These are phyloP conservation scores for Oryza australiensis DNA, from an alignment of 176 grass and related monocot species.

Conservation along the genomic window DNA sequence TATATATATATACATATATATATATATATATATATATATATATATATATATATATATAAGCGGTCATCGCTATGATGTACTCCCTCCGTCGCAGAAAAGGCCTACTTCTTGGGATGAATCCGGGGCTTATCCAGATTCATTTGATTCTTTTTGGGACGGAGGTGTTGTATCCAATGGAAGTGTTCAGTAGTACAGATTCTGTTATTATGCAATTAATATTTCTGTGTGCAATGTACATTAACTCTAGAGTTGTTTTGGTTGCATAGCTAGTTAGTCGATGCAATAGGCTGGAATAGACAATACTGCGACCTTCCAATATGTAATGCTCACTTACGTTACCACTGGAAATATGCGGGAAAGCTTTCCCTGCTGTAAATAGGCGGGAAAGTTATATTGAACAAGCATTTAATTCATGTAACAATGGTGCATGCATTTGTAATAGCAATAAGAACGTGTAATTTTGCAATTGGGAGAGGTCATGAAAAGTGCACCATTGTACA, in stretches of 20 bases:
- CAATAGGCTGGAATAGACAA: background rate
- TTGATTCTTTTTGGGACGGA: too few relatives aligned
- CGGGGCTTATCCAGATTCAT: too few relatives aligned
- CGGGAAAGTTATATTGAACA: background rate
- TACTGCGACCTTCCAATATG: background rate
- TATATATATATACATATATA: too few relatives aligned
- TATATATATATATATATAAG: too few relatives aligned
- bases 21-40: too few relatives aligned
- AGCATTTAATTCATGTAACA: conserved; percentile 13
- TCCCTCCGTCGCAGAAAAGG: too few relatives aligned
- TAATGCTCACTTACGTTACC: background rate
- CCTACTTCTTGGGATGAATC: too few relatives aligned
- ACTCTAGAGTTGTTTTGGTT: background rate
- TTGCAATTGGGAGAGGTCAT: background rate
- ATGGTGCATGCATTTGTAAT: background rate
- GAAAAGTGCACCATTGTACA: background rate
- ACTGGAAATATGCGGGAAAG: background rate
- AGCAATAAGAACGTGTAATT: background rate
- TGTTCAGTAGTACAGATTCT: background rate
- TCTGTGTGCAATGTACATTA: background rate
- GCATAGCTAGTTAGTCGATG: background rate
- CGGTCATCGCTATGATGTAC: background rate
- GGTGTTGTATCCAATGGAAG: background rate
- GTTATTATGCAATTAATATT: background rate
- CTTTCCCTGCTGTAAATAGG: background rate